Evolutionary conservation across 768 basidiomycete species (phyloP), one percentile per base, ranked within the genome.

Genomic region (Boletus subcaerulescens): DNA sequence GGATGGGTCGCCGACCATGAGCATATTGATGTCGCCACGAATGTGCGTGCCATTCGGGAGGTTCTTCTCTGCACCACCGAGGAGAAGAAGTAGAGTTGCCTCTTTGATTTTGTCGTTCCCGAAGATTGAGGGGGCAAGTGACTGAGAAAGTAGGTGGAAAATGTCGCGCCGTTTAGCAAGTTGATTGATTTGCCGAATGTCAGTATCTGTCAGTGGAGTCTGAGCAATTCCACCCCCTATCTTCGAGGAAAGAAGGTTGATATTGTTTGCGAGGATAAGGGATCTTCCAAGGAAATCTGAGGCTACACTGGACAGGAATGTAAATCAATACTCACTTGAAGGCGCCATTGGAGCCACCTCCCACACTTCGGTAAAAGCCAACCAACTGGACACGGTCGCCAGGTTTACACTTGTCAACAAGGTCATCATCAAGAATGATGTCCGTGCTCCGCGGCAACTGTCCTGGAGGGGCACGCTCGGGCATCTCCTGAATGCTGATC

Each of bases 1-100:
- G n/a, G 89, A 91, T 10, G 97, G 97, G 73, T 99, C 97, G 57
- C 97, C 97, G 55, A 99, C 95, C 96, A 99, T 98, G 64, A 99
- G 84, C 66, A 98, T 79, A 73, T 99, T 99, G 80, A 99, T 98
- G 72, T 99, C 97, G 43, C 97, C 97, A 78, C 97, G 88, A 66
- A 98, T 96, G 68, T 98, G 97, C 2, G 97, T 98, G 48, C 97
- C 96, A 68, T 99, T 98, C 26, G 89, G 83, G 52, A 98, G 74
- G 69, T 98, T 98, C 81, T 99, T 99, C 75, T 98, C 97, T 47
- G 93, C 91, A 29, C 97, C 97, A 32, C 96, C 94, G 40, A 99
- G 86, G 15, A 99, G 82, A 12, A 99, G 83, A 26, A 99, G 84
- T 15, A 98, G 79, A 64, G 98, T 83, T 15, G 97, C 95, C 56